Conservation (phyloP, 306 rosid genomes). For the Malus sieversii region DNA sequence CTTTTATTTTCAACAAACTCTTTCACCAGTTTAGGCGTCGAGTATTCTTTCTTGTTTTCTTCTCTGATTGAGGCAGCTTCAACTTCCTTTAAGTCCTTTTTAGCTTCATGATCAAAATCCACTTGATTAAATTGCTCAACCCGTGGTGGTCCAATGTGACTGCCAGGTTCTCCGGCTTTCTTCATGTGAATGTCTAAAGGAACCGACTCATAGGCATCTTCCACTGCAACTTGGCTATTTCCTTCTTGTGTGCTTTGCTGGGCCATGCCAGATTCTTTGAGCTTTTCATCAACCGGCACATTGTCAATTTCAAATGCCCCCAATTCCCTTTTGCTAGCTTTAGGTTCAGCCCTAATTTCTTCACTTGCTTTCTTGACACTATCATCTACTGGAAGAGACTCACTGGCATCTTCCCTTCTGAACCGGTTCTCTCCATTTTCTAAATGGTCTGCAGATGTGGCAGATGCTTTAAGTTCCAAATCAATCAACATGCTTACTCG, state of each 20-base stretch:
- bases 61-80: constrained; percentile 21
- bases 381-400: constrained; percentile 23
- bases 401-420: constrained; percentile 25
- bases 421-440: constrained; percentile 15
- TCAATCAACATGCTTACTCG: constrained; percentile 18
- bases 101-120: constrained; percentile 31
- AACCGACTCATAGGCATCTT: constrained; percentile 18
- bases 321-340: constrained; percentile 19
- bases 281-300: constrained; percentile 18
- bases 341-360: constrained; percentile 19
- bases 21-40: constrained; percentile 24
- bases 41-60: constrained; percentile 23
- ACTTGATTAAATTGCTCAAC: constrained; percentile 22
- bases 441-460: constrained; percentile 14
- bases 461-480: constrained; percentile 15
- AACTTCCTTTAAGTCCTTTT: constrained; percentile 23
- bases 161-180: constrained; percentile 32
- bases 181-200: constrained; percentile 24
- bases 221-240: constrained; percentile 15
- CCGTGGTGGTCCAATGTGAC: constrained; percentile 19
- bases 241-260: constrained; percentile 21
- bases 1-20: constrained; percentile 26
- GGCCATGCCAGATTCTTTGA: constrained; percentile 18
- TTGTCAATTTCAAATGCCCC: constrained; percentile 27
- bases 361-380: constrained; percentile 22